Base-by-base conservation (phyloP, 345 rosid genomes). In the Aegle marmelos region DNA sequence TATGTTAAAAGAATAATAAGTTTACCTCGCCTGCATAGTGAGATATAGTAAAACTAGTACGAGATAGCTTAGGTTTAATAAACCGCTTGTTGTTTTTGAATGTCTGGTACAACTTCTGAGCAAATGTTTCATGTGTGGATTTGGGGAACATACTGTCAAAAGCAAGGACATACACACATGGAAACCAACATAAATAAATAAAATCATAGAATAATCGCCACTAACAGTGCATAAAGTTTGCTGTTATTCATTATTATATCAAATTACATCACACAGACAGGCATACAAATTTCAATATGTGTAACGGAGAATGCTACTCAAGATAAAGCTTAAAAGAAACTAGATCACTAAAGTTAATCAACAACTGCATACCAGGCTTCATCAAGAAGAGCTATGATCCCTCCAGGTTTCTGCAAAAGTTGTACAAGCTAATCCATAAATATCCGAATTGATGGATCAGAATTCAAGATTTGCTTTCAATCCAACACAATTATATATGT, bases 1-100 rank as follows among this genome's bases (percentile, higher is more conserved):
- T 74, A 68, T 72, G 53, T 39, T 14, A 54, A 50, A 50, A 76
- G 79, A 62, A 82, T 73, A 74, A 74, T 37, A 48, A 64, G 48
- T 58, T 83, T 85, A 96, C 99, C 99, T 96, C 99, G 79, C 99
- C 99, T 30, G 99, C 99, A 91, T 96, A 96, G 82, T 96, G 99
- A 45, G 94, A 86, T 87, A 96, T 91, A 33, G 97, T 88, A 84
- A 94, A 96, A 89, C 89, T 89, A 53, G 99, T 96, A 62, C 98
- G 98, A 79, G 99, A 96, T 72, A 96, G 94, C 91, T 96, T 96
- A 39, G 99, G 99, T 85, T 96, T 96, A 84, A 92, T 87, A 82
- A 96, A 96, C 50, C 99, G 94, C 90, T 94, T 94, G 88, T 86
- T 86, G 85, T 86, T 94, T 86, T 92, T 94, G 88, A 94, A 94